Percentiles rank a stretch among this genome's conserved stretches.
Evolutionary conservation across 345 rosid species (phyloP).

Genomic region (Combretum micranthum): DNA sequence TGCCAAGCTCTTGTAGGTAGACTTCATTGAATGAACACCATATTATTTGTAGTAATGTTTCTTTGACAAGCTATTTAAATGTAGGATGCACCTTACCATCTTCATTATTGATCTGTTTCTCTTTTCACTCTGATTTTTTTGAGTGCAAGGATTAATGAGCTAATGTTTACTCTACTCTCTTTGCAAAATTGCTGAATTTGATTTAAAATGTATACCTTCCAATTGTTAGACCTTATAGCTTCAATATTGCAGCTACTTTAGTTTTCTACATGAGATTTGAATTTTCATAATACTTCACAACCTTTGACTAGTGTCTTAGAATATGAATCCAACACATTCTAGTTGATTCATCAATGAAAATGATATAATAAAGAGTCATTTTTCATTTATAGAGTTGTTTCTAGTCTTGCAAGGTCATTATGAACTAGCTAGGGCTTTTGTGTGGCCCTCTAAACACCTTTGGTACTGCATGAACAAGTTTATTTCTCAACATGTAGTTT

Average conservation of each 20-base stretch:
- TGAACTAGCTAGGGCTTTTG: background rate
- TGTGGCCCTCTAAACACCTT: background rate
- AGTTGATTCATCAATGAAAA: constrained; percentile 6
- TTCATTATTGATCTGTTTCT: background rate
- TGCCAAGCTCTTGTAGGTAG: background rate
- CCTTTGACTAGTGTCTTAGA: background rate
- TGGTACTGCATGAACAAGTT: background rate
- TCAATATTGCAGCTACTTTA: background rate
- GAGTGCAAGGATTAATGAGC: background rate
- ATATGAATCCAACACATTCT: constrained; percentile 1
- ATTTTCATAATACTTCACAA: background rate
- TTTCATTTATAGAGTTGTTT: background rate
- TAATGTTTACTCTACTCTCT: background rate
- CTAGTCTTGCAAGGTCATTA: background rate
- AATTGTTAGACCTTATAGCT: background rate
- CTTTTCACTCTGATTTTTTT: background rate
- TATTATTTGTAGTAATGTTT: background rate
- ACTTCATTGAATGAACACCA: background rate
- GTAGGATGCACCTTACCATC: background rate
- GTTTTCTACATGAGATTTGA: background rate
- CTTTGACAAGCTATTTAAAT: background rate
- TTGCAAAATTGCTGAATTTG: no score
- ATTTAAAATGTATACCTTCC: no score
- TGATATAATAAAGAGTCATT: background rate
- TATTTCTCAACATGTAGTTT: background rate